A percentile compares a stretch with the other conserved stretches of the same genome.
These are phyloP conservation scores for Arachis hypogaea DNA, from an alignment of 306 rosid genomes.

Conservation along the genomic window DNA sequence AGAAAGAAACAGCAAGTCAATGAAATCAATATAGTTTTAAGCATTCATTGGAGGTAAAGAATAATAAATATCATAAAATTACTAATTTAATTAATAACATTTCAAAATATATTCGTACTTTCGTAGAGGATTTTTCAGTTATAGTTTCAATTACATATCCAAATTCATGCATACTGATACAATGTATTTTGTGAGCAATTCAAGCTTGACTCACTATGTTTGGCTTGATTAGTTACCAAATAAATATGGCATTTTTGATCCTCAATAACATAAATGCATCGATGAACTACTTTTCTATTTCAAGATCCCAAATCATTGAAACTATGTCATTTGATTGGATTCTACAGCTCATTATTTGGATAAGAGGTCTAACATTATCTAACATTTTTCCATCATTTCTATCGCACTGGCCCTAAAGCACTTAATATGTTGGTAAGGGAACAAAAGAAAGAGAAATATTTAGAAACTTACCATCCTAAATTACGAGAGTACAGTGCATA, in stretches of 20 bases:
- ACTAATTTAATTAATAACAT: slow-evolving; percentile 3
- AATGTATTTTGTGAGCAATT: neutral
- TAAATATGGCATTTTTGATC: slow-evolving; percentile 18
- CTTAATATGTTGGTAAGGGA: slow-evolving; percentile 4
- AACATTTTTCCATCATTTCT: neutral
- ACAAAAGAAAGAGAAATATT: neutral
- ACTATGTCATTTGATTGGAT: slow-evolving; percentile 16
- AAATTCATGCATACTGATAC: slow-evolving; percentile 34
- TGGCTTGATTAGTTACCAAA: slow-evolving; percentile 2
- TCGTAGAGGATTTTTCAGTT: neutral
- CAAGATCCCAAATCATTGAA: neutral
- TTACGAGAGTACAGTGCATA: slow-evolving; percentile 15
- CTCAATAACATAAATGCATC: neutral
- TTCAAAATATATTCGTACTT: slow-evolving; percentile 2
- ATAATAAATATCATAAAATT: slow-evolving; percentile 7
- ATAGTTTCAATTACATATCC: slow-evolving; percentile 11
- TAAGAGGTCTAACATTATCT: neutral
- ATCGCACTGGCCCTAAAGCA: slow-evolving; percentile 1
- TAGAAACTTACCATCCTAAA: neutral
- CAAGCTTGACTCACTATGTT: slow-evolving; percentile 1
- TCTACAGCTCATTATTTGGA: slow-evolving; percentile 9
- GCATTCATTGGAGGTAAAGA: slow-evolving; percentile 21
- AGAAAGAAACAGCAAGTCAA: slow-evolving; percentile 43
- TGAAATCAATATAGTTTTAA: slow-evolving; percentile 23
- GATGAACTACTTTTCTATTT: neutral